phyloP scores from a whole-genome alignment of 306 rosid genomes.

The Cicer cuneatum region DNA sequence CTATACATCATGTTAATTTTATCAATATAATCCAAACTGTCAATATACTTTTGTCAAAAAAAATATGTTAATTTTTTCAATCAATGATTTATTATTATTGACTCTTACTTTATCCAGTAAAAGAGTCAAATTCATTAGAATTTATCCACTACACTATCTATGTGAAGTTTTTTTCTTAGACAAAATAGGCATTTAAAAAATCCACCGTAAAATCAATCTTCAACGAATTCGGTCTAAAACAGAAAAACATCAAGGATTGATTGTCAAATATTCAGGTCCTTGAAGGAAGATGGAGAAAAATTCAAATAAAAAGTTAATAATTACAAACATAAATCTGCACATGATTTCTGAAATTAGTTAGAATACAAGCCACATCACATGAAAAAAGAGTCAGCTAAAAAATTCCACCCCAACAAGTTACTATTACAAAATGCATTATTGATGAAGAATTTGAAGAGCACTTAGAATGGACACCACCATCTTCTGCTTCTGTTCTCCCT shows the following conservation, averaged over 20 bases:
- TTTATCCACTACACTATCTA: not conserved
- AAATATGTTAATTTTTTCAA: too few relatives aligned
- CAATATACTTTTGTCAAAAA: too few relatives aligned
- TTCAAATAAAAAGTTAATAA: not conserved
- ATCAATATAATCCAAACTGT: too few relatives aligned
- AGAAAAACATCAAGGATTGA: slow-evolving; percentile 22
- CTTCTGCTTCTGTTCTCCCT: slow-evolving; percentile 79
- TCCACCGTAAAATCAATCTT: not conserved
- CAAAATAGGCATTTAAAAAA: not conserved
- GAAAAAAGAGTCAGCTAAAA: slow-evolving; percentile 37
- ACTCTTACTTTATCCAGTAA: not conserved
- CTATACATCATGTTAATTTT: too few relatives aligned
- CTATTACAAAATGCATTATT: slow-evolving; percentile 41
- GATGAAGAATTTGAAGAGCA: slow-evolving; percentile 13
- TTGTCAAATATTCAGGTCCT: slow-evolving; percentile 27
- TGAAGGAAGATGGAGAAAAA: not conserved
- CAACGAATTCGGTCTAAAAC: slow-evolving; percentile 10
- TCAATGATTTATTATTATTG: too few relatives aligned
- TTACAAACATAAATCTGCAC: slow-evolving; percentile 43
- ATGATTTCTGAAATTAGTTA: slow-evolving; percentile 35
- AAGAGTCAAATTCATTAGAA: not conserved
- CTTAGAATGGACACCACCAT: slow-evolving; percentile 86
- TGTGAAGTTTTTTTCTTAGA: not conserved
- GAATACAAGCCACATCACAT: slow-evolving; percentile 44
- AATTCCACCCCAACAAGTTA: slow-evolving; percentile 41